Base-by-base conservation (phyloP, 306 rosid genomes). In the Rubus parviflorus region DNA sequence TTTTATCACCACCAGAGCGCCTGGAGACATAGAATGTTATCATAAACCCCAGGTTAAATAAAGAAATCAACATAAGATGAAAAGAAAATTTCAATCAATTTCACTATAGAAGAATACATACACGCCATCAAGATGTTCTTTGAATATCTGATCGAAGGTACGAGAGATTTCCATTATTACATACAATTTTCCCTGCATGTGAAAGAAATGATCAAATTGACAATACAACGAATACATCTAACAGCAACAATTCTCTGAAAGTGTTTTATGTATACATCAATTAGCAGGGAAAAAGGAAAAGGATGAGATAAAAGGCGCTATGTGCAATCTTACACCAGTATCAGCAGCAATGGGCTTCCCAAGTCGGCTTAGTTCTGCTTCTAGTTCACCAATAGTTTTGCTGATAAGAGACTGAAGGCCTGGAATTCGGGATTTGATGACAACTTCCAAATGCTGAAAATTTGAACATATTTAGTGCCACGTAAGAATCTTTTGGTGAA, bases 101-200 rank as follows among this genome's bases (percentile, higher is more conserved):
- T 72, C 64, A 49, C 22, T 14, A 37, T 12, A 12, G 14, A 63
- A 41, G 5, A 68, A 74, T 66, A 79, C 79, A 20, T 79, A 85
- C 88, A 76, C 82, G 74, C 88, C 86, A 73, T 85, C 88, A n/a
- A 85, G 84, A 73, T 76, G 86, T 79, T 85, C 86, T 79, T 85
- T 85, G 51, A 85, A 85, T 58, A 79, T 85, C 80, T 82, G 86
- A 77, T 85, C 88, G 30, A 85, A 85, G 20, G 82, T 82, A 67
- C 84, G 88, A 63, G 80, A 85, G 46, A 85, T 85, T 75, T 85
- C 88, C 88, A 85, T 79, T 45, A 82, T 76, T 76, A 82, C 83
- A 69, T 85, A 85, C 48, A 85, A 68, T 42, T 85, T 82, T 45
- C 86, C 88, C 88, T 85, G 80, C 65, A 70, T 19, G 23, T 61